These are phyloP conservation scores for Hanseniaspora singularis DNA, from an alignment of 805 yeast genomes.

Conservation along the genomic window DNA sequence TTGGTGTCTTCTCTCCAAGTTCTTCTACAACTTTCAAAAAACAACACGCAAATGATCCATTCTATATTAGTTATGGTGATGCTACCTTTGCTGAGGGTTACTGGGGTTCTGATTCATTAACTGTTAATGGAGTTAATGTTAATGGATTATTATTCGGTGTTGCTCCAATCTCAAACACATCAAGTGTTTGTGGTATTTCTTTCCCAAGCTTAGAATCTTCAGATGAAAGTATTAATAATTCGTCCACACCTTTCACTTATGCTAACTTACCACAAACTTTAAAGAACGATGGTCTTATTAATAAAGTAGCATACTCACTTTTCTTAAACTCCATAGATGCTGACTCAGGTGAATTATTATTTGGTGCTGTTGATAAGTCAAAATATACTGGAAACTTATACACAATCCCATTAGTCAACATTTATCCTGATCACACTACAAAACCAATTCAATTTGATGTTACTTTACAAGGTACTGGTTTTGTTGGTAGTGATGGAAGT, in stretches of 20 bases:
- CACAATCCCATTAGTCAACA: constrained; percentile 40
- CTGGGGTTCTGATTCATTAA: constrained; percentile 49
- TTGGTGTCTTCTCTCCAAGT: constrained; percentile 23
- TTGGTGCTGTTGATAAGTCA: constrained; percentile 52
- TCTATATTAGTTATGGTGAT: constrained; percentile 35
- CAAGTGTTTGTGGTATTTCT: constrained; percentile 56
- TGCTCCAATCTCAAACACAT: constrained; percentile 43
- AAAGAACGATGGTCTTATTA: constrained; percentile 40
- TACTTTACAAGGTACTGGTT: constrained; percentile 34
- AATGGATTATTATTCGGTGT: constrained; percentile 47
- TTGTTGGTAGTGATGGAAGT: constrained; percentile 19
- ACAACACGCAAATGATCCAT: constrained; percentile 19
- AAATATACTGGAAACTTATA: constrained; percentile 40
- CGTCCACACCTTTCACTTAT: constrained; percentile 34
- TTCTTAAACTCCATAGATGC: constrained; percentile 32
- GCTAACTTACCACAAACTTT: constrained; percentile 51
- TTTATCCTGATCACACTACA: constrained; percentile 23
- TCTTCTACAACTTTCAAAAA: constrained; percentile 21
- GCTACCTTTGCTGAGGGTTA: constrained; percentile 35
- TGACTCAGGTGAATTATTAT: constrained; percentile 39
- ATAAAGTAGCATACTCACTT: constrained; percentile 45
- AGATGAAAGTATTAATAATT: too few relatives aligned
- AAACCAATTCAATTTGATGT: constrained; percentile 39
- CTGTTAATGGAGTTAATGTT: constrained; percentile 37
- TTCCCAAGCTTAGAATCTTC: constrained; percentile 48